These are phyloP conservation scores for Starmerella stigmatis DNA, from an alignment of 805 yeast species.

Conservation along the genomic window DNA sequence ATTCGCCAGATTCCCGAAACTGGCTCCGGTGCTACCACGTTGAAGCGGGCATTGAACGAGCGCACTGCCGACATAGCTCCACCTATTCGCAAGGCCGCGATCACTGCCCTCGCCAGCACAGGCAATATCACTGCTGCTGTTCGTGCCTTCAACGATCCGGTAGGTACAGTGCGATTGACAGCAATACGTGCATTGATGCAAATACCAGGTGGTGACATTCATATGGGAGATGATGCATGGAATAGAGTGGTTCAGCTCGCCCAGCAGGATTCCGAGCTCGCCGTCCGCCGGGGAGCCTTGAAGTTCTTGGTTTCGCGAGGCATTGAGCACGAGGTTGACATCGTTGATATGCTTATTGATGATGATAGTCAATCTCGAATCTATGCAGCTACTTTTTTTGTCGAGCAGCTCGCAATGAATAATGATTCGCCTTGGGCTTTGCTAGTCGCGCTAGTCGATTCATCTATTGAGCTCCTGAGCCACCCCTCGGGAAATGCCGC, in stretches of 20 bases:
- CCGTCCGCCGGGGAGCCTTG: conserved; percentile 18
- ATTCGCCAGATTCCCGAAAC: not conserved
- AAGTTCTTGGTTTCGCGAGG: conserved; percentile 2
- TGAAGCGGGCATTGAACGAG: not conserved
- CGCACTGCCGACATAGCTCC: conserved; percentile 13
- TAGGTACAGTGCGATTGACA: conserved; percentile 17
- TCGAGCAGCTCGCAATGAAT: not conserved
- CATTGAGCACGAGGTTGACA: not conserved
- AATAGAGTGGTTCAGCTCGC: conserved; percentile 16
- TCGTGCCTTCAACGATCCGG: conserved; percentile 16
- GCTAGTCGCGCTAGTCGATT: not conserved
- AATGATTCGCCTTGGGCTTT: not conserved
- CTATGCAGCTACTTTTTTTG: conserved; percentile 12
- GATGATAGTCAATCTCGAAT: conserved; percentile 5
- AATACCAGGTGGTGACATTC: no score
- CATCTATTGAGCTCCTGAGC: not conserved
- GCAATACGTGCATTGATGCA: conserved; percentile 6
- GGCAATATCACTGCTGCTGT: not conserved
- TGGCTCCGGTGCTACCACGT: not conserved
- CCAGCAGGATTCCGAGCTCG: conserved; percentile 15
- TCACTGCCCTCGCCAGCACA: not conserved
- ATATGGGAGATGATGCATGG: not conserved
- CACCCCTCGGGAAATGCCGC: not conserved
- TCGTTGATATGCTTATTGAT: not conserved
- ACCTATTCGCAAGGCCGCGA: conserved; percentile 12